phyloP scores from a whole-genome alignment of 192 early-diverging fungal species.

The Coemansia sp. region DNA sequence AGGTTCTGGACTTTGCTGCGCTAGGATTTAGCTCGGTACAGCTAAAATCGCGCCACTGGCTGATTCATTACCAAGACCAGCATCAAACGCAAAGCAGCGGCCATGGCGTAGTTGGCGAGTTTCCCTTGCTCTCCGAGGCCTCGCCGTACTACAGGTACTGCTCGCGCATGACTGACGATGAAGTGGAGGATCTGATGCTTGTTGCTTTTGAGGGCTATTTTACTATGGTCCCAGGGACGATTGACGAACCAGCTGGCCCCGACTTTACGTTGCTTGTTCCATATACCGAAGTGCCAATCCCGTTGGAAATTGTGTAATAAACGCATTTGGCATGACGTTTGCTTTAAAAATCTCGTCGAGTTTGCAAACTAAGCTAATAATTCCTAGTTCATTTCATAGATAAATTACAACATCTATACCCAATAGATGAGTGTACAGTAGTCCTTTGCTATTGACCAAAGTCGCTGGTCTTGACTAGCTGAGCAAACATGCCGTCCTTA shows the following conservation, averaged over 20 bases:
- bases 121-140: slow-evolving; percentile 24
- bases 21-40: slow-evolving; percentile 30
- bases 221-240: slow-evolving; percentile 44
- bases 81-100: slow-evolving; percentile 19
- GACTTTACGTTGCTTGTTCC: slow-evolving; percentile 32
- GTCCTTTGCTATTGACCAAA: neutral
- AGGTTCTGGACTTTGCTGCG: slow-evolving; percentile 20
- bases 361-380: too few species aligned
- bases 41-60: slow-evolving; percentile 37
- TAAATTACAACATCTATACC: neutral
- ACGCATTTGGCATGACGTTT: too few species aligned
- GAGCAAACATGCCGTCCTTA: slow-evolving; percentile 19
- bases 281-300: slow-evolving; percentile 37
- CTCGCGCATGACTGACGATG: slow-evolving; percentile 38
- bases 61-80: slow-evolving; percentile 24
- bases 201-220: slow-evolving; percentile 39
- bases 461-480: slow-evolving; percentile 7
- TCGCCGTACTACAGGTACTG: slow-evolving; percentile 38
- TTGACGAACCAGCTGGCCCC: slow-evolving; percentile 32
- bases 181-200: slow-evolving; percentile 19
- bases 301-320: slow-evolving; percentile 27
- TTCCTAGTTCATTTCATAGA: too few species aligned
- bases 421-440: neutral
- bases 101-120: slow-evolving; percentile 39
- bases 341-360: too few species aligned